Evolutionary conservation across 2,329 filamentous ascomycete genomes (phyloP), one percentile per base, ranked within the genome.

Genomic region (Sclerotinia nivalis): DNA sequence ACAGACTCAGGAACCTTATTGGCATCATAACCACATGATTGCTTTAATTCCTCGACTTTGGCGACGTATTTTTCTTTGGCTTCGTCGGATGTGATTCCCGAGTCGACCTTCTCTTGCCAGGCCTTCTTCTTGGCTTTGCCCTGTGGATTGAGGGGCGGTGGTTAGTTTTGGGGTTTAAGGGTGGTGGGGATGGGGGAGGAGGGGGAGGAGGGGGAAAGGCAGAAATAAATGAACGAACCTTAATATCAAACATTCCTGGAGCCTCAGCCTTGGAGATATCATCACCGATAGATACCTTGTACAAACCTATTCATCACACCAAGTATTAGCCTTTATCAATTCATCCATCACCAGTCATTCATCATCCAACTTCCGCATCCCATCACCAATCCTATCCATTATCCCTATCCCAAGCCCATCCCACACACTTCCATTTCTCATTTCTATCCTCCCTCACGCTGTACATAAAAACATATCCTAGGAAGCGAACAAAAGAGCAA

Each of bases 21-120:
- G 72, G 83, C 84, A 79, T 92, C 87, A 80, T 84, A 91, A 71
- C 89, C 91, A 81, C 90, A 87, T 80, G 87, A 86, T 71, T 77
- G 81, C 86, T 96, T 93, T 78, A 96, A 81, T 77, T 84, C 80
- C 81, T 93, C 88, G 73, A 96, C 88, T 72, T 90, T 83, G 75
- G 85, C 84, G 76, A 96, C 86, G 82, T 97, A 97, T 78, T 86
- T 83, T 79, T 88, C 84, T 86, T 96, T 91, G 28, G 93, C 93
- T 74, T 89, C 81, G 73, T 90, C 85, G 72, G 86, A 78, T 72
- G 74, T 87, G 74, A 88, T 79, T 65, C 85, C 87, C 71, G 89
- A 85, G 72, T 93, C 87, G 77, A 88, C 86, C 72, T 89, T 77
- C 78, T 89, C 86, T 82, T 93, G 83, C 93, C 93, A 97, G 68